A percentile compares a stretch with the other conserved stretches of the same genome.
These are phyloP conservation scores for Neonectria magnoliae DNA, from an alignment of 2,329 filamentous ascomycete species.

Conservation along the genomic window DNA sequence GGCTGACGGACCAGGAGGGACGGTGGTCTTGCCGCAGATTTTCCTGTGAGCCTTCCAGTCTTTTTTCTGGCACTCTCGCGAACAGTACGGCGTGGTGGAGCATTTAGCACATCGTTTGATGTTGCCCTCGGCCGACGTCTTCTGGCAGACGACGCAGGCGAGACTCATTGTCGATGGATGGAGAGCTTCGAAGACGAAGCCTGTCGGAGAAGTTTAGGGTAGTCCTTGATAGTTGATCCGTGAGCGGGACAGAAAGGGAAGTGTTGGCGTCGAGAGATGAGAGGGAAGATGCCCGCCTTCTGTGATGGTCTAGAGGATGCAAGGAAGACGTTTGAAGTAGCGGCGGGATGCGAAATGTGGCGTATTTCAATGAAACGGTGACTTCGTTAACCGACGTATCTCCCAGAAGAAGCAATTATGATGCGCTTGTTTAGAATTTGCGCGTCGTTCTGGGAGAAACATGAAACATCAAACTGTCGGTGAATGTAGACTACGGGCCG, in stretches of 20 bases:
- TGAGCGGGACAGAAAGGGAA: background rate
- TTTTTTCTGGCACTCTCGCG: constrained; percentile 59
- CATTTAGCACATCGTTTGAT: constrained; percentile 59
- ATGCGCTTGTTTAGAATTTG: background rate
- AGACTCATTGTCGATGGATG: background rate
- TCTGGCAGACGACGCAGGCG: constrained; percentile 44
- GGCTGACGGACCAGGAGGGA: background rate
- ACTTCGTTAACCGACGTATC: background rate
- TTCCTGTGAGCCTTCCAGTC: constrained; percentile 63
- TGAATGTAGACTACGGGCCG: background rate
- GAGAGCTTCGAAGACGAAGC: background rate
- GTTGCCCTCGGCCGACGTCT: constrained; percentile 38
- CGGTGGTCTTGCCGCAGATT: constrained; percentile 47
- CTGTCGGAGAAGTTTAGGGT: background rate
- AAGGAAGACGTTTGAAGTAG: background rate
- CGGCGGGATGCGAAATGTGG: background rate
- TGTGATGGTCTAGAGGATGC: background rate
- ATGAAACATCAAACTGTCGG: background rate
- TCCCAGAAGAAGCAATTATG: background rate
- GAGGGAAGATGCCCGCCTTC: background rate
- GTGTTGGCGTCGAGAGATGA: background rate
- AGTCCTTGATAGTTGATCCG: background rate
- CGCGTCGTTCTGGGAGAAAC: background rate
- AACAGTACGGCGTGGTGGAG: constrained; percentile 59
- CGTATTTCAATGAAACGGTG: background rate